Conservation (phyloP, 805 yeast species). For the Grigorovia jiainica region DNA sequence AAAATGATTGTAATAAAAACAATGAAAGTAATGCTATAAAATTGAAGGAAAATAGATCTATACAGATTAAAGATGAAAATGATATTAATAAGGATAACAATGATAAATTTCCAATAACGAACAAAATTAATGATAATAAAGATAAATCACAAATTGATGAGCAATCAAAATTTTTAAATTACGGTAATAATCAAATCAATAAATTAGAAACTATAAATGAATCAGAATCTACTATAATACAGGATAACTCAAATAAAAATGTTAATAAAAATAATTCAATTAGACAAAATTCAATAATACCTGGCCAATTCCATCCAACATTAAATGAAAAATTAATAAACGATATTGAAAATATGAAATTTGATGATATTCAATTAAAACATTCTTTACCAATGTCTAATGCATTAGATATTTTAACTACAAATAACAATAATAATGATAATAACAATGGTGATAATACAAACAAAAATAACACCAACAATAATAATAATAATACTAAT, state of each 20-base stretch:
- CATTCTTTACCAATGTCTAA: not conserved
- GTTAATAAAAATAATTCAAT: slow-evolving; percentile 4
- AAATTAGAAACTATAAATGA: not conserved
- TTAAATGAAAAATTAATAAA: not conserved
- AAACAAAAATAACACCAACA: slow-evolving; percentile 1
- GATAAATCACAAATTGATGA: no score
- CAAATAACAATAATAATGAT: not conserved
- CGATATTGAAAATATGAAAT: not conserved
- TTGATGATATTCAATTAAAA: not conserved
- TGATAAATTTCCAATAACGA: not conserved
- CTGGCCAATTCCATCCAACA: slow-evolving; percentile 20
- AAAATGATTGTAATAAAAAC: not conserved
- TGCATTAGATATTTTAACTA: not conserved
- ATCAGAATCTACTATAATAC: not conserved
- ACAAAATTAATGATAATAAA: no score
- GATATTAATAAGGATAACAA: not conserved
- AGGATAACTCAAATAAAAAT: not conserved
- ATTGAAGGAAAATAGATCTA: not conserved
- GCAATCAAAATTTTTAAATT: no score
- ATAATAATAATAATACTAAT: not conserved
- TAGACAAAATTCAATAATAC: slow-evolving; percentile 23
- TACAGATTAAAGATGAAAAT: not conserved
- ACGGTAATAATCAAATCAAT: not conserved
- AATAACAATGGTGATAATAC: not conserved
- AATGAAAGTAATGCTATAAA: not conserved